These are phyloP conservation scores for Aphanomyces cochlioides DNA, from an alignment of 352 stramenopile genomes.

Conservation along the genomic window DNA sequence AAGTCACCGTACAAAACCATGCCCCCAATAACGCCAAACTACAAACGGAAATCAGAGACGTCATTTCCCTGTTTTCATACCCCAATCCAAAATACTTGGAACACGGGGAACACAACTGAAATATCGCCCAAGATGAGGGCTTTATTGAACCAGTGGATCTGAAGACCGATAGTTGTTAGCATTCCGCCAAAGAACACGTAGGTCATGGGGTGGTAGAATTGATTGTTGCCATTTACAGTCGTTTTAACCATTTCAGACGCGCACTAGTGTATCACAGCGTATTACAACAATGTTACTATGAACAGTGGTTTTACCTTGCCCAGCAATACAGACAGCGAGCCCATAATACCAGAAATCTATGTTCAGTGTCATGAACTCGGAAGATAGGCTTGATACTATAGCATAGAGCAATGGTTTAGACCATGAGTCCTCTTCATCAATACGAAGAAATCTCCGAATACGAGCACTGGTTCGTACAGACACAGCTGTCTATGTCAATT, in stretches of 20 bases:
- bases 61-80: neutral
- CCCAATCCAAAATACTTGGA: conserved; percentile 28
- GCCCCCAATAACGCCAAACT: conserved; percentile 23
- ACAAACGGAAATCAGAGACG: neutral
- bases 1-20: conserved; percentile 22
- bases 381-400: neutral
- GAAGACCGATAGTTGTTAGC: conserved; percentile 2
- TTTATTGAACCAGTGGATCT: conserved; percentile 27
- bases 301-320: conserved; percentile 3
- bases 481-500: too few relatives aligned
- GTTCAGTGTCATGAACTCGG: neutral
- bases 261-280: conserved; percentile 4
- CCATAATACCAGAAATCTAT: conserved; percentile 24
- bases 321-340: conserved; percentile 18
- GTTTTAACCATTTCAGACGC: conserved; percentile 24
- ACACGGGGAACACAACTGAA: conserved; percentile 19
- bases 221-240: neutral
- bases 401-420: conserved; percentile 9
- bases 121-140: conserved; percentile 23
- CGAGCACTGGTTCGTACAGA: neutral
- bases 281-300: neutral
- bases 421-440: neutral
- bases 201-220: conserved; percentile 15
- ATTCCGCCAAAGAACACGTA: conserved; percentile 18
- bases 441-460: conserved; percentile 7